Conservation (phyloP, 495 filamentous ascomycete species). For the Xylaria curta region DNA sequence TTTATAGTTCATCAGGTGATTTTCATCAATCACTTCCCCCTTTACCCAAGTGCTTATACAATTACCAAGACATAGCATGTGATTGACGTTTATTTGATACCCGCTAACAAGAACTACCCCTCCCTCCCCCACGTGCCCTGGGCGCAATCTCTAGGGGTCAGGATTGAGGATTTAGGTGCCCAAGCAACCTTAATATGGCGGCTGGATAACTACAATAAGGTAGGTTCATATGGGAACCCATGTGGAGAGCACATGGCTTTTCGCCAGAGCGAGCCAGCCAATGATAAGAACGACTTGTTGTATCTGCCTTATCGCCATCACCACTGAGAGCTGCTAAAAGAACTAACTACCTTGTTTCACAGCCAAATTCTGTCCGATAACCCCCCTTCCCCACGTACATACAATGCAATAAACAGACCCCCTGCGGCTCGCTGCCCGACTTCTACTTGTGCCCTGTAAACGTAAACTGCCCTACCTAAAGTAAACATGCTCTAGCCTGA, state of each 20-base stretch:
- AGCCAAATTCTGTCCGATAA: neutral
- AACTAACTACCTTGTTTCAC: neutral
- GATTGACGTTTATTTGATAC: neutral
- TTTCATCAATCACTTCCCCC: too few relatives aligned
- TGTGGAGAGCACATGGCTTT: slow-evolving; percentile 12
- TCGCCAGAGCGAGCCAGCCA: neutral
- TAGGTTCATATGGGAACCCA: neutral
- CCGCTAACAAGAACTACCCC: neutral
- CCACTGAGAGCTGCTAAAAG: neutral
- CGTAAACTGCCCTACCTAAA: neutral
- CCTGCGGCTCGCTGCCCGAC: slow-evolving; percentile 14
- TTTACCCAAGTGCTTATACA: too few relatives aligned
- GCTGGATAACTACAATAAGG: too few relatives aligned
- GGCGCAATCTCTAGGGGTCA: neutral
- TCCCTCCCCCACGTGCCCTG: slow-evolving; percentile 4
- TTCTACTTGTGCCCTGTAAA: slow-evolving; percentile 1
- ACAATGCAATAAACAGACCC: neutral
- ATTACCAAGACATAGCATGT: neutral
- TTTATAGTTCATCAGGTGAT: too few relatives aligned
- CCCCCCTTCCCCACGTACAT: neutral
- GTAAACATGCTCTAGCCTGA: neutral
- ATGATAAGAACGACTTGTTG: neutral
- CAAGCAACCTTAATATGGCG: neutral
- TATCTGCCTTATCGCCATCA: neutral
- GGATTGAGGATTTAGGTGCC: neutral